Evolutionary conservation across 805 yeast genomes (phyloP).

Genomic region (Starmerella apicola): DNA sequence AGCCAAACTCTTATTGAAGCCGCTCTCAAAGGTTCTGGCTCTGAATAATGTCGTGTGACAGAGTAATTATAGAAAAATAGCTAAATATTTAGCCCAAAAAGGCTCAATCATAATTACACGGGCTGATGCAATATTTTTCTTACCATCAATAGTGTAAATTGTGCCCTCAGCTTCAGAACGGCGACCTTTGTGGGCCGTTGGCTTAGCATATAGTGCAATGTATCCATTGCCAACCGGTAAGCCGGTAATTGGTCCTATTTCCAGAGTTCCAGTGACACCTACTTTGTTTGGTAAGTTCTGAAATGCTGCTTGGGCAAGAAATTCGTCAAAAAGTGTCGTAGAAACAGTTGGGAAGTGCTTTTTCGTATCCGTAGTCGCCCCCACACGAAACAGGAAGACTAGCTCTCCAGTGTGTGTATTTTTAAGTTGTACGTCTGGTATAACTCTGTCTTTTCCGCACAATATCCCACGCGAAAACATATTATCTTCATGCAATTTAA

Average conservation of each 20-base stretch:
- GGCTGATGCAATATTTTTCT: slow-evolving; percentile 3
- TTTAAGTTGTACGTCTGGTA: slow-evolving; percentile 9
- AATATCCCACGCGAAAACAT: slow-evolving; percentile 15
- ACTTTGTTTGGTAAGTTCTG: slow-evolving; percentile 56
- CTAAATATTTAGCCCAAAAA: slow-evolving; percentile 17
- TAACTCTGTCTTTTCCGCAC: slow-evolving; percentile 1
- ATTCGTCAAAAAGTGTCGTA: slow-evolving; percentile 72
- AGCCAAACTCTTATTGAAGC: no score
- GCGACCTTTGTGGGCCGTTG: slow-evolving; percentile 8
- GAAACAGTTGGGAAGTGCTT: slow-evolving; percentile 66
- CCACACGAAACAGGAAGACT: slow-evolving; percentile 8
- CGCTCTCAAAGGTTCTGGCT: no score
- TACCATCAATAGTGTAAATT: slow-evolving; percentile 1
- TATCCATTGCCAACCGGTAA: slow-evolving; percentile 1
- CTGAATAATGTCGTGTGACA: no score
- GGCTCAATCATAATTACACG: slow-evolving; percentile 16
- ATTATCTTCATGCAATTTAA: slow-evolving; percentile 9
- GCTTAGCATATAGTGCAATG: slow-evolving; percentile 7
- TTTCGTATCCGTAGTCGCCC: slow-evolving; percentile 28
- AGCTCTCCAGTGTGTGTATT: slow-evolving; percentile 9
- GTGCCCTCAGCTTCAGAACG: slow-evolving; percentile 11
- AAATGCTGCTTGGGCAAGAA: slow-evolving; percentile 57
- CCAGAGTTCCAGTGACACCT: slow-evolving; percentile 75
- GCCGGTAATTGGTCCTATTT: slow-evolving; percentile 34
- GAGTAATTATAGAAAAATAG: slow-evolving; percentile 1